Percentiles rank a stretch among this genome's conserved stretches.
Evolutionary conservation across 177 flowering plant genomes (phyloP).

Genomic region (Vitis hybrid): DNA sequence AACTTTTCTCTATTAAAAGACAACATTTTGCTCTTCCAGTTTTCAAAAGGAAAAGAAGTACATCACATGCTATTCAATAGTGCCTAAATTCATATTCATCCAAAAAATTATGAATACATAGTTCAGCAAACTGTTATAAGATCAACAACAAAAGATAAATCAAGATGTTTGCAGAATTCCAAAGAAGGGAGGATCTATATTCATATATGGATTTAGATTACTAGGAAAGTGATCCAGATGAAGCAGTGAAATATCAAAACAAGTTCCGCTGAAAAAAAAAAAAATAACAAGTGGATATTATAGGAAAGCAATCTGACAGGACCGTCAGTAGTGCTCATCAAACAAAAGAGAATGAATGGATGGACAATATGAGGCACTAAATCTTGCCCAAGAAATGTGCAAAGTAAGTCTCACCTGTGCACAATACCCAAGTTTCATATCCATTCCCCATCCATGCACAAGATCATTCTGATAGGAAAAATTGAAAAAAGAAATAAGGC

Average conservation of each 20-base stretch:
- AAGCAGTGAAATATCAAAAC: neutral
- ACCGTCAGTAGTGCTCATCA: no score
- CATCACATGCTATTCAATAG: neutral
- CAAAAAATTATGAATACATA: neutral
- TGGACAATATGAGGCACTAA: neutral
- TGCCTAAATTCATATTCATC: neutral
- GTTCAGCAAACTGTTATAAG: no score
- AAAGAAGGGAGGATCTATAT: neutral
- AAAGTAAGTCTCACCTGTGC: constrained; percentile 57
- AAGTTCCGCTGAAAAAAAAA: neutral
- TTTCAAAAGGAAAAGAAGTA: no score
- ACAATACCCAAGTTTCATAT: constrained; percentile 92
- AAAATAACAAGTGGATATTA: no score
- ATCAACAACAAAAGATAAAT: neutral
- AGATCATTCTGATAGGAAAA: constrained; percentile 70
- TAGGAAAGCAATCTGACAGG: no score
- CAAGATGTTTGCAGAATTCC: neutral
- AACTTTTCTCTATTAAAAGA: no score
- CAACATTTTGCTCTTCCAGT: no score
- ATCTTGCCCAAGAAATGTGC: neutral
- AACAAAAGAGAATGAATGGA: neutral
- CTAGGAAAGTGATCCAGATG: neutral
- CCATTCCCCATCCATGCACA: constrained; percentile 91
- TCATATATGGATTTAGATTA: neutral
- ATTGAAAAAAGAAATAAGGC: neutral